Conservation (phyloP, 805 yeast genomes). For the Debaryomyces hansenii region DNA sequence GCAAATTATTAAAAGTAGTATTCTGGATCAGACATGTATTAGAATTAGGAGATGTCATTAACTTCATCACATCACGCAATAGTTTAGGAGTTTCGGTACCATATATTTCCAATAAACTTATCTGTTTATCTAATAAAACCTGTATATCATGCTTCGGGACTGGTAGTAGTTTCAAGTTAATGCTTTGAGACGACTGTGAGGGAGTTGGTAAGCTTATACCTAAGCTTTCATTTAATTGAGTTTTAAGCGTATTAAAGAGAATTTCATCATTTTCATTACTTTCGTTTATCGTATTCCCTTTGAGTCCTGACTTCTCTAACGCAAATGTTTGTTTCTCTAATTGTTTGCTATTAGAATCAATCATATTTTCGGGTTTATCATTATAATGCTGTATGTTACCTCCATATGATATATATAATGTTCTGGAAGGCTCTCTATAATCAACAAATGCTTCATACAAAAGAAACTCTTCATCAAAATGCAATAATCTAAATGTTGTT, state of each 20-base stretch:
- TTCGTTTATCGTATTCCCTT: not conserved
- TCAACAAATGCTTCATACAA: slow-evolving; percentile 35
- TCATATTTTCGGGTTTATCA: not conserved
- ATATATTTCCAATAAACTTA: slow-evolving; percentile 49
- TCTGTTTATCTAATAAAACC: slow-evolving; percentile 52
- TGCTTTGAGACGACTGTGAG: slow-evolving; percentile 5
- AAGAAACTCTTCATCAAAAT: slow-evolving; percentile 36
- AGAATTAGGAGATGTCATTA: slow-evolving; percentile 47
- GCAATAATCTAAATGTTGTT: slow-evolving; percentile 32
- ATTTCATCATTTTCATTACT: slow-evolving; percentile 9
- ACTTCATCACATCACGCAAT: slow-evolving; percentile 39
- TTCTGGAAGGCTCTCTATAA: slow-evolving; percentile 27
- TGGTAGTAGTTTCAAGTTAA: slow-evolving; percentile 23
- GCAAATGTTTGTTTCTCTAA: not conserved
- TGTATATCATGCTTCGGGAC: slow-evolving; percentile 54
- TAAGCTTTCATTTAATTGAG: slow-evolving; percentile 6
- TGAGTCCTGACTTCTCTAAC: not conserved
- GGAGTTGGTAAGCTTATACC: slow-evolving; percentile 11
- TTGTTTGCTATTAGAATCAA: not conserved
- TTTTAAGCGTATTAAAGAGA: slow-evolving; percentile 16
- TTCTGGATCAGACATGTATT: slow-evolving; percentile 37
- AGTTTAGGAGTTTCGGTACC: slow-evolving; percentile 51
- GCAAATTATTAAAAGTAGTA: slow-evolving; percentile 26
- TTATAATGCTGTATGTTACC: slow-evolving; percentile 1
- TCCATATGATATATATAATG: slow-evolving; percentile 17